phyloP scores from a whole-genome alignment of 1,284 basidiomycete species.

The Fomitiporia mediterranea region DNA sequence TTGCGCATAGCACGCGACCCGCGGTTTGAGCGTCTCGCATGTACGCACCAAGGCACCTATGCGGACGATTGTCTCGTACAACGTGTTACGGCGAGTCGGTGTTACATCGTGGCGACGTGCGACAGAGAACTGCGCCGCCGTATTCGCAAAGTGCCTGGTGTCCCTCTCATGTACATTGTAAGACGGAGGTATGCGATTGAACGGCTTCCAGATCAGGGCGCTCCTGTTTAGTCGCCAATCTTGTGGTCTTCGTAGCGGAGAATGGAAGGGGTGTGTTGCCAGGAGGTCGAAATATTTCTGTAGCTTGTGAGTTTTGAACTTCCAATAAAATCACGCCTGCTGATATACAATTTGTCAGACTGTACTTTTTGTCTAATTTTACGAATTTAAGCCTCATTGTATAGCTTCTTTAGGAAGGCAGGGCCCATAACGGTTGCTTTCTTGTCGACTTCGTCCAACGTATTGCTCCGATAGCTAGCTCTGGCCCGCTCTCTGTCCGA shows the following conservation, averaged over 20 bases:
- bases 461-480: neutral
- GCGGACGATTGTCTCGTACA: slow-evolving; percentile 99
- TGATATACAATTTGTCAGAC: neutral
- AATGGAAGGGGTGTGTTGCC: neutral
- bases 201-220: slow-evolving; percentile 86
- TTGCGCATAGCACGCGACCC: slow-evolving; percentile 94
- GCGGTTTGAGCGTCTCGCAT: slow-evolving; percentile 90
- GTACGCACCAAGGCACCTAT: slow-evolving; percentile 93
- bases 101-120: slow-evolving; percentile 97
- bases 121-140: slow-evolving; percentile 91
- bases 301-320: slow-evolving; percentile 1
- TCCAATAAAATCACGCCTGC: neutral
- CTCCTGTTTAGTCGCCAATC: slow-evolving; percentile 45
- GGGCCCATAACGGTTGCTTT: neutral
- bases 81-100: slow-evolving; percentile 90
- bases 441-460: neutral
- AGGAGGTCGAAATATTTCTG: neutral
- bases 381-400: neutral
- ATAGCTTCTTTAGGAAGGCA: neutral
- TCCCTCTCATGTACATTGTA: slow-evolving; percentile 96
- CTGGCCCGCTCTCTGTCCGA: neutral
- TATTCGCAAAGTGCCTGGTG: slow-evolving; percentile 90
- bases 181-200: slow-evolving; percentile 89
- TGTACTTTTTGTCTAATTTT: neutral
- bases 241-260: neutral